Conservation (phyloP, 306 rosid genomes). For the Amphicarpaea edgeworthii region DNA sequence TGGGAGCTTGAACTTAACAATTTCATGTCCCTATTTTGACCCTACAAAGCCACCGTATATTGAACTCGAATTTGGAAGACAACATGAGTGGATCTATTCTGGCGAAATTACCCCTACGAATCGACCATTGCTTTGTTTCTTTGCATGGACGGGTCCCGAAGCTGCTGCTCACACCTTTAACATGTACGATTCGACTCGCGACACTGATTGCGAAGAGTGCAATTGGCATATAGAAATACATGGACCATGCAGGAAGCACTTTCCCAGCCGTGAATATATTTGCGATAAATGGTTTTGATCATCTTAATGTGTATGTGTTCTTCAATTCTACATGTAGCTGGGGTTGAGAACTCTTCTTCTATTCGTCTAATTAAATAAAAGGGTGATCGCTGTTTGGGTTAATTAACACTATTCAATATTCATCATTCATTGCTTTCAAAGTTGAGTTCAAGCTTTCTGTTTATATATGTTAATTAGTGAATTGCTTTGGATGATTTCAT, state of each 20-base stretch:
- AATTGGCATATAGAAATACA: not conserved
- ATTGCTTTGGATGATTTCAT: not conserved
- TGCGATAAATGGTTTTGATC: not conserved
- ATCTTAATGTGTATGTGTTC: not conserved
- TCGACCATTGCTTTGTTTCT: not conserved
- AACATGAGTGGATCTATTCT: not conserved
- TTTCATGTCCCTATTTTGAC: not conserved
- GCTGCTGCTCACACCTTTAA: not conserved
- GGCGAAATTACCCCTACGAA: not conserved
- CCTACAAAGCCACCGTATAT: not conserved
- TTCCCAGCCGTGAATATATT: not conserved
- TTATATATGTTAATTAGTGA: not conserved
- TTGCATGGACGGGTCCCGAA: not conserved
- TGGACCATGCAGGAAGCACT: not conserved
- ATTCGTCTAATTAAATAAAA: no score
- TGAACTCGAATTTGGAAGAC: accelerated
- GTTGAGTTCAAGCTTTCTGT: not conserved
- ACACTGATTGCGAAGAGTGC: not conserved
- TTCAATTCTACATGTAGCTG: not conserved
- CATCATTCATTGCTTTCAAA: not conserved
- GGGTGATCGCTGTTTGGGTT: not conserved
- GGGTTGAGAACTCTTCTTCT: not conserved
- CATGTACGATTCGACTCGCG: not conserved
- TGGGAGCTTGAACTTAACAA: not conserved
- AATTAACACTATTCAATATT: no score